Base-by-base conservation (phyloP, 257 asterid species). In the Vinca minor region DNA sequence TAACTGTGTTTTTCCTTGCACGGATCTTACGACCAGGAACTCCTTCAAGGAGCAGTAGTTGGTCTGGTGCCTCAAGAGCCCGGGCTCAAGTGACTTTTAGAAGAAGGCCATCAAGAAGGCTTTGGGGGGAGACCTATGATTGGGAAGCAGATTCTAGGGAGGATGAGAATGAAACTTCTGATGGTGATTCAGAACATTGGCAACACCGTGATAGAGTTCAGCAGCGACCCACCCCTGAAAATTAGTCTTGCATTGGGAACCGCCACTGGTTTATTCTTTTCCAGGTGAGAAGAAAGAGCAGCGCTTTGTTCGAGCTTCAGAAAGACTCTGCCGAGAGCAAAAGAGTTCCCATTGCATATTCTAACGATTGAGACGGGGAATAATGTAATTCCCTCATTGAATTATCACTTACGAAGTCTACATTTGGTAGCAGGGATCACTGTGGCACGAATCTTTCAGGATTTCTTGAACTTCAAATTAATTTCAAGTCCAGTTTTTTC, bases 41-140 rank as follows among this genome's bases (percentile, higher is more conserved):
- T 38, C 52, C 74, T 42, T 67, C 94, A 25, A 66, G 80, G 54
- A 67, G 79, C 72, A 76, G 75, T 65, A 70, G 79, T 71, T 67
- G 84, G 76, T 74, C 91, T 28, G 79, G 81, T 57, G 70, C 76
- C 26, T 67, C 94, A 21, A 74, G 90, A 45, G 54, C 82, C 47
- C 82, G 78, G 26, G 83, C 83, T 25, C 85, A 73, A 25, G 79
- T 71, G 65, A 82, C 84, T 4, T 64, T 74, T 52, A 70, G 85
- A 66, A 69, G 88, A 38, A 71, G 87, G 21, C 74, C 87, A 3
- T 64, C 79, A 2, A 78, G 90, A 66, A 80, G 88, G 74, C 87
- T 80, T 55, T 82, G 91, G 91, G 96, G 94, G 20, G 96, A 84
- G 77, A 72, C 65, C 1, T 50, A 31, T 71, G 89, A 84, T 57